Evolutionary conservation across 148 eudicot genomes (phyloP), one percentile per base, ranked within the genome.

Genomic region (Limonium bicolor): DNA sequence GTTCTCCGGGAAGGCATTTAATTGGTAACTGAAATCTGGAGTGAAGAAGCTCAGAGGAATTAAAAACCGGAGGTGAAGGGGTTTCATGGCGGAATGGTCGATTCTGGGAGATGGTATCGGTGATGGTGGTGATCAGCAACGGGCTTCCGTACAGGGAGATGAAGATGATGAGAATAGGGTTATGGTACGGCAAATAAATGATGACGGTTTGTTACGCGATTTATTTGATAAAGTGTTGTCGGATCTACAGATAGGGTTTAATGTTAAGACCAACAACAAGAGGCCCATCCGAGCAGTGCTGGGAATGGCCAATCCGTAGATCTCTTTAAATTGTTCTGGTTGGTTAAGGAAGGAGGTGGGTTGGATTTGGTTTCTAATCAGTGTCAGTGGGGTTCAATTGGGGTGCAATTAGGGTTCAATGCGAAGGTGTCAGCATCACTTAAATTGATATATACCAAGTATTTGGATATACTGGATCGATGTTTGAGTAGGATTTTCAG

Each of bases 321-420:
- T 61, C 76, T 87, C 67, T 71, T 78, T 39, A 76, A 68, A 51
- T 48, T 87, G 47, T 82, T 82, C 50, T 87, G 80, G 80, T 69
- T 60, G 14, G 88, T 82, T 41, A 68, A 80, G 54, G 73, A 66
- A 29, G 57, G 56, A 17, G 96, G 96, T 8, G 94, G 88, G n/a
- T 70, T 58, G 45, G 64, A 59, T 36, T 31, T 59, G 1, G 90
- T 87, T 44, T 76, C 88, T 1, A 64, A 61, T 57, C 62, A 71
- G 31, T 57, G 64, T 5, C 60, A 76, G 70, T 87, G 96, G 96
- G 76, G 62, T 24, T 59, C 64, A 44, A 58, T 82, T 56, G 84
- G 72, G 4, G 58, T 68, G 44, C 78, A 79, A 60, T 64, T 76
- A 36, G 69, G 71, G 55, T 49, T 79, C 46, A 66, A 58, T 59